Conservation (phyloP, 1,284 basidiomycete genomes). For the Blastosporella zonata region DNA sequence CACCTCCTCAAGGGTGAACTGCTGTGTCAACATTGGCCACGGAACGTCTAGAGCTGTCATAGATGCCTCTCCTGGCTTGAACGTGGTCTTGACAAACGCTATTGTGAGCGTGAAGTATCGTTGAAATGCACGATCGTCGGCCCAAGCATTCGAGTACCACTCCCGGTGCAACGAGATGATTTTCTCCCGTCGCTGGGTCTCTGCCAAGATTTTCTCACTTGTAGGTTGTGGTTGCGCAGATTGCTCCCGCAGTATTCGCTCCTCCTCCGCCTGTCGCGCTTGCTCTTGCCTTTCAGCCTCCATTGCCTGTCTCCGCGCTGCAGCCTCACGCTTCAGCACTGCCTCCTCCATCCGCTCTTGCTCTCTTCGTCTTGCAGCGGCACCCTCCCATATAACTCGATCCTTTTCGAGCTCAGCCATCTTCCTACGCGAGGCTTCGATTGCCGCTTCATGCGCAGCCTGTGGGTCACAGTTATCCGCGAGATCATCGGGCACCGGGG, state of each 20-base stretch:
- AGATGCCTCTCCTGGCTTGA: slow-evolving; percentile 44
- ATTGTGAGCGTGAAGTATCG: slow-evolving; percentile 56
- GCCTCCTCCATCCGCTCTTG: slow-evolving; percentile 46
- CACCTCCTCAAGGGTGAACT: slow-evolving; percentile 57
- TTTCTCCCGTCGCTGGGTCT: slow-evolving; percentile 35
- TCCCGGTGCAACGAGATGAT: slow-evolving; percentile 49
- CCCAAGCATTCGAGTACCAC: slow-evolving; percentile 51
- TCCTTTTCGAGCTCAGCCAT: slow-evolving; percentile 67
- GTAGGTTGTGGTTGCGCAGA: slow-evolving; percentile 16
- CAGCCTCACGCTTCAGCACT: slow-evolving; percentile 32
- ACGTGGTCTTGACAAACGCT: slow-evolving; percentile 61
- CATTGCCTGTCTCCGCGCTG: slow-evolving; percentile 29
- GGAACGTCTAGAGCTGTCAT: slow-evolving; percentile 60
- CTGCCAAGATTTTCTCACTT: neutral
- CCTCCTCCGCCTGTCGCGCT: slow-evolving; percentile 29
- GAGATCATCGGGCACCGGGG: slow-evolving; percentile 13
- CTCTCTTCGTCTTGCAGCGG: slow-evolving; percentile 43
- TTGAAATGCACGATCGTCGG: slow-evolving; percentile 53
- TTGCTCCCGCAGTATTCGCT: slow-evolving; percentile 31
- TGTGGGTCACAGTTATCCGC: slow-evolving; percentile 34
- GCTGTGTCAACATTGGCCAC: slow-evolving; percentile 65
- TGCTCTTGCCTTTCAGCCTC: slow-evolving; percentile 27
- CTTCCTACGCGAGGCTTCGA: slow-evolving; percentile 65
- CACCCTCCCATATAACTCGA: slow-evolving; percentile 57
- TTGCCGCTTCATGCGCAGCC: slow-evolving; percentile 38